A percentile compares a stretch with the other conserved stretches of the same genome.
Evolutionary conservation across 768 basidiomycete genomes (phyloP).

Genomic region (Boletus reticuloceps): DNA sequence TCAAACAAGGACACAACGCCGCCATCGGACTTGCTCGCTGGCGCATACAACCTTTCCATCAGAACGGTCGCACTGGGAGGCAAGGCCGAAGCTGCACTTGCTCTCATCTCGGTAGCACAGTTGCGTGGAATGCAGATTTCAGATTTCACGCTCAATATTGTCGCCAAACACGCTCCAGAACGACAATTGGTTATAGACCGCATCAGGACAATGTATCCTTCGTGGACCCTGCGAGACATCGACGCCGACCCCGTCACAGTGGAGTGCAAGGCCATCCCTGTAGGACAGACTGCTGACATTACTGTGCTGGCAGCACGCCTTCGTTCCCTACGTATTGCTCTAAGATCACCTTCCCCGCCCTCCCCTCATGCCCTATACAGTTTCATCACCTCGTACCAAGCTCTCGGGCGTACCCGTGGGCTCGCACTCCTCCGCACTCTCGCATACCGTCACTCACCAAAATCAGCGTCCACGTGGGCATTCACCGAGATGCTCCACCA

Average conservation of each 20-base stretch:
- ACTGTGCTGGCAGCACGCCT: slow-evolving; percentile 15
- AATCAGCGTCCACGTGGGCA: slow-evolving; percentile 25
- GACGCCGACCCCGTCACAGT: not conserved
- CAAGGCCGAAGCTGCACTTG: slow-evolving; percentile 41
- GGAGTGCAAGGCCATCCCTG: not conserved
- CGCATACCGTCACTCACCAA: slow-evolving; percentile 24
- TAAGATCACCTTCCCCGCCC: slow-evolving; percentile 22
- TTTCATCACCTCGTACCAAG: slow-evolving; percentile 22
- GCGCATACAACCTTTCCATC: slow-evolving; percentile 39
- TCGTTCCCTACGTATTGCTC: slow-evolving; percentile 24
- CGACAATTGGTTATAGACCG: slow-evolving; percentile 1
- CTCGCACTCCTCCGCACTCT: slow-evolving; percentile 16
- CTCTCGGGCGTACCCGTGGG: slow-evolving; percentile 19
- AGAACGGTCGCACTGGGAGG: slow-evolving; percentile 39
- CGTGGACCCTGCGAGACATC: slow-evolving; percentile 2
- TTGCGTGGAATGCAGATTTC: slow-evolving; percentile 32
- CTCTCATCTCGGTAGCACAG: slow-evolving; percentile 39
- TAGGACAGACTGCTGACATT: slow-evolving; percentile 3
- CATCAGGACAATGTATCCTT: slow-evolving; percentile 14
- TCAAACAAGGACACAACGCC: not conserved
- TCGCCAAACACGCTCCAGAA: slow-evolving; percentile 27
- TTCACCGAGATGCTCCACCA: slow-evolving; percentile 31
- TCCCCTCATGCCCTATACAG: slow-evolving; percentile 15
- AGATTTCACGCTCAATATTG: slow-evolving; percentile 34
- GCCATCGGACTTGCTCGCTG: slow-evolving; percentile 9